These are phyloP conservation scores for Aspergillus incahuasiensis DNA, from an alignment of 495 filamentous ascomycete genomes.

Conservation along the genomic window DNA sequence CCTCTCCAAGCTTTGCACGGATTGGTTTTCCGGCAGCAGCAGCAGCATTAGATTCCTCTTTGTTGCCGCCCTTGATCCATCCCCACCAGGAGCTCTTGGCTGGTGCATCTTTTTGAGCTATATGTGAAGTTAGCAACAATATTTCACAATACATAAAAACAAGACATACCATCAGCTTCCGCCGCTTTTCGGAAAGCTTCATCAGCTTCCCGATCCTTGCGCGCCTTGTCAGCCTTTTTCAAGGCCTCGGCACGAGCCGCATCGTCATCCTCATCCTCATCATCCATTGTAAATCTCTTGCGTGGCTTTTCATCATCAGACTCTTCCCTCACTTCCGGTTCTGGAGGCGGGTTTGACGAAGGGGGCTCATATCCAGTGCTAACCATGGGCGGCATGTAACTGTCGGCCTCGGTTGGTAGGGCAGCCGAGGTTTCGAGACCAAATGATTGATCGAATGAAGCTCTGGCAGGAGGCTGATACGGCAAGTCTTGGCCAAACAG, in stretches of 20 bases:
- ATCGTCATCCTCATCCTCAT: constrained; percentile 53
- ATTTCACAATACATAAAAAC: background rate
- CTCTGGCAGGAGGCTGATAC: constrained; percentile 21
- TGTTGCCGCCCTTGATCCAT: constrained; percentile 74
- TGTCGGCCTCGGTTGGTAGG: constrained; percentile 7
- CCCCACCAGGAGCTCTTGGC: constrained; percentile 74
- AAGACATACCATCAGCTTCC: constrained; percentile 69
- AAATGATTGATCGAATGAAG: constrained; percentile 19
- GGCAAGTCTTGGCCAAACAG: constrained; percentile 22
- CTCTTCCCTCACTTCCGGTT: constrained; percentile 30
- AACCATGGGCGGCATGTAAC: constrained; percentile 27
- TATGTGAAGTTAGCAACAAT: constrained; percentile 20
- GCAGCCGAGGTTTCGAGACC: background rate
- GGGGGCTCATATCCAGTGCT: constrained; percentile 35
- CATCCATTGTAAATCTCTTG: constrained; percentile 76
- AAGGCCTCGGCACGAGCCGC: constrained; percentile 47
- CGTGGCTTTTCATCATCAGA: constrained; percentile 54
- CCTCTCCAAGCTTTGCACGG: constrained; percentile 91
- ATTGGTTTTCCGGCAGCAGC: constrained; percentile 55
- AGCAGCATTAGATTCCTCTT: constrained; percentile 57
- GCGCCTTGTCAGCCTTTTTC: constrained; percentile 49
- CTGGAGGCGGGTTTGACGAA: constrained; percentile 22
- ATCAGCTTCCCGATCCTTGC: constrained; percentile 53
- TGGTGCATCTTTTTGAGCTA: constrained; percentile 38
- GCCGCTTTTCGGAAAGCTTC: constrained; percentile 79